phyloP scores from a whole-genome alignment of 2,329 filamentous ascomycete species.

The Colletotrichum acutatum region DNA sequence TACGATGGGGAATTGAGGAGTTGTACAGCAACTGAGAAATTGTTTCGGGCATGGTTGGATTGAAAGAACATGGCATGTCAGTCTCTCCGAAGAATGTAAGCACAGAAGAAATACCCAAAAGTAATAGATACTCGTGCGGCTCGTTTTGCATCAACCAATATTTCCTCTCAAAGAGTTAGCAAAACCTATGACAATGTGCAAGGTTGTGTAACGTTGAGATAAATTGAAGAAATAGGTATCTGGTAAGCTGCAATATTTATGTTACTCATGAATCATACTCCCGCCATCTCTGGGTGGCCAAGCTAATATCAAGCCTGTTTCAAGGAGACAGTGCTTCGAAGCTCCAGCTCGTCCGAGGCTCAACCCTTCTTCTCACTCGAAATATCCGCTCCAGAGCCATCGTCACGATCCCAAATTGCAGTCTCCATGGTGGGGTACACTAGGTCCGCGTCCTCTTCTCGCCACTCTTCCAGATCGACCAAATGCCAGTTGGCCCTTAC shows the following conservation, averaged over 20 bases:
- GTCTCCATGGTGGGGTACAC: slow-evolving; percentile 30
- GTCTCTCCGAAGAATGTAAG: no score
- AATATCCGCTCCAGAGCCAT: slow-evolving; percentile 10
- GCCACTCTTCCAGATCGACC: slow-evolving; percentile 29
- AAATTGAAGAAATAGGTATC: background rate
- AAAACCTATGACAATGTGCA: no score
- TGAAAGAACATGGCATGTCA: no score
- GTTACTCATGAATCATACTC: background rate
- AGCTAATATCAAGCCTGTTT: background rate
- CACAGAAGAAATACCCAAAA: no score
- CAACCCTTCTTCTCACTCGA: slow-evolving; percentile 23
- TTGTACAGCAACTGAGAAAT: no score
- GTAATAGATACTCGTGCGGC: no score
- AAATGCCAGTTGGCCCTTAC: slow-evolving; percentile 49
- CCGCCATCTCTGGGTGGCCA: background rate
- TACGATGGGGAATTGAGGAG: no score
- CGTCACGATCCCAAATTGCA: slow-evolving; percentile 32
- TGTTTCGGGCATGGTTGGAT: no score
- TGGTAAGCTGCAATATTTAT: background rate
- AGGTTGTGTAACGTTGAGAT: background rate
- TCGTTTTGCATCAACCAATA: no score
- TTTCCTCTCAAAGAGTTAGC: no score
- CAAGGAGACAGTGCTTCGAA: background rate
- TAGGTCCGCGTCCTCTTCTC: slow-evolving; percentile 30
- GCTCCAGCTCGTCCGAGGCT: background rate